Base-by-base conservation (phyloP, 1,139 yeast species). In the Blastobotrys capitulatus region DNA sequence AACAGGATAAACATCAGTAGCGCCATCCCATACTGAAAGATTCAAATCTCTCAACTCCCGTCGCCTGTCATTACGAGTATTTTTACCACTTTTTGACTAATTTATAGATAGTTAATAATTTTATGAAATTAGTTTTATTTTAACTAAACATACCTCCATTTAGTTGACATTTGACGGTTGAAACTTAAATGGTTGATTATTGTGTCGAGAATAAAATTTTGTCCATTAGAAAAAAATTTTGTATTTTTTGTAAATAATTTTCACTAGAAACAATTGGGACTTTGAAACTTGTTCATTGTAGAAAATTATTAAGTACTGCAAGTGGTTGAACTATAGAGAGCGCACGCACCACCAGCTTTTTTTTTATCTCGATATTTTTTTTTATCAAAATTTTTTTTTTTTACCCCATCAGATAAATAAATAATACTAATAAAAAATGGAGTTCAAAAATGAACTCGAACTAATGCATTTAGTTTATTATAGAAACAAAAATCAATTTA, bases 401-500 rank as follows among this genome's bases (percentile, higher is more conserved):
- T n/a, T n/a, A 7, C 25, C 4, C 6, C 25, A 7, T 4, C 7
- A 7, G 25, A 22, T 5, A 22, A 22, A 22, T 22, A 7, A 7
- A 22, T 5, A 22, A 22, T 22, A 7, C 6, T 22, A 22, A 22
- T 22, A 29, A 29, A 29, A 9, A 12, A 29, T 26, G 29, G 37
- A 34, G 19, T 19, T 35, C 22, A 9, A 35, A 35, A 32, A 18
- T 9, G 96, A 88, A 64, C 77, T 70, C 47, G 74, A 76, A 32
- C 61, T 86, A 2, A 62, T 86, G 8, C 83, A 79, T 56, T 64
- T 87, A 42, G 57, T 86, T 3, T 80, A 83, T 60, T 87, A 83
- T 57, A 70, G 95, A 54, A 84, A 83, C 63, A 73, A 74, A 54
- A 86, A 86, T 62, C 96, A 88, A 64, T 96, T 87, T 59, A 70